Evolutionary conservation across 306 rosid species (phyloP).

Genomic region (Pueraria montana): DNA sequence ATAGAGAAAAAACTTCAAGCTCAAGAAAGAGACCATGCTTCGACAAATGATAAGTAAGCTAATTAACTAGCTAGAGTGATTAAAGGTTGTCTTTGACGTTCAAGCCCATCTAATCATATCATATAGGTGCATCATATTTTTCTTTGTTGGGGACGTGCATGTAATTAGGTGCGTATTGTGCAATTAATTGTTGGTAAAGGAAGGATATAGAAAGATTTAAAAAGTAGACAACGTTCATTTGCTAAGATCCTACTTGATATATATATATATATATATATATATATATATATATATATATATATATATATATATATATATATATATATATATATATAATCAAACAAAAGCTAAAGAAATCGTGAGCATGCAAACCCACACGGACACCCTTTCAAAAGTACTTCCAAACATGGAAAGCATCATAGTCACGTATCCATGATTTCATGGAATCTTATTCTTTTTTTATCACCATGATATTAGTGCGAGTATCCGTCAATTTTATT

Average conservation of each 20-base stretch:
- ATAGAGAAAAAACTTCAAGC: constrained; percentile 49
- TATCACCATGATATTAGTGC: too few species aligned
- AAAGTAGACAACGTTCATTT: not conserved
- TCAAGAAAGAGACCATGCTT: constrained; percentile 49
- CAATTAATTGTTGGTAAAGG: not conserved
- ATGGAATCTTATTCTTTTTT: constrained; percentile 27
- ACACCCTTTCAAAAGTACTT: constrained; percentile 45
- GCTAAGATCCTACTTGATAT: constrained; percentile 38
- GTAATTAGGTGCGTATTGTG: constrained; percentile 26
- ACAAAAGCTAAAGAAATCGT: constrained; percentile 46
- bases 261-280: too few species aligned
- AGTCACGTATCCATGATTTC: not conserved
- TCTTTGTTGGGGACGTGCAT: constrained; percentile 16
- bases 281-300: too few species aligned
- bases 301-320: too few species aligned
- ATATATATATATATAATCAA: constrained; percentile 7
- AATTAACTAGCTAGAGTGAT: not conserved
- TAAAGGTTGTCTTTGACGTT: not conserved
- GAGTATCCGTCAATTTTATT: too few species aligned
- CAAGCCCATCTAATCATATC: constrained; percentile 40
- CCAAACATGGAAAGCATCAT: constrained; percentile 46
- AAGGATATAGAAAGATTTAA: too few species aligned
- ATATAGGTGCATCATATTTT: constrained; percentile 14
- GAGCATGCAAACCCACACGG: not conserved
- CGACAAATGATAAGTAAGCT: constrained; percentile 26